Conservation (phyloP, 2,329 filamentous ascomycete species). For the Aspergillus intermedius region DNA sequence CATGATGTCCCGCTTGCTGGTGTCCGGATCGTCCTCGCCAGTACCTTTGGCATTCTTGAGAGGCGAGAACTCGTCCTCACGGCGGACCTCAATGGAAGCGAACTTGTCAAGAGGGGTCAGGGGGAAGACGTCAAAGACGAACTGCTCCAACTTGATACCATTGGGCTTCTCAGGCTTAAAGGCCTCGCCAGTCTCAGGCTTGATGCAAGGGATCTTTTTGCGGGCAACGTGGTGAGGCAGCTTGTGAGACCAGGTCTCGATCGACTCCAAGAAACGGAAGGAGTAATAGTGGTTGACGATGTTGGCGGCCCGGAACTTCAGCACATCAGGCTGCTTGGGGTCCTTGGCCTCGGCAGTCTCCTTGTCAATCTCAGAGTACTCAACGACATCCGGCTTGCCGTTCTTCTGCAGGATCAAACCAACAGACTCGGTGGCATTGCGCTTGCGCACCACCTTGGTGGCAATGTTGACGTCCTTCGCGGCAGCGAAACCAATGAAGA, state of each 20-base stretch:
- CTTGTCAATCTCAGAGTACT: slow-evolving; percentile 94
- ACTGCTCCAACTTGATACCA: slow-evolving; percentile 98
- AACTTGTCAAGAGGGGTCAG: slow-evolving; percentile 80
- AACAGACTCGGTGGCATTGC: slow-evolving; percentile 90
- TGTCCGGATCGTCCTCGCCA: slow-evolving; percentile 89
- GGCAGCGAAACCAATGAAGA: slow-evolving; percentile 90
- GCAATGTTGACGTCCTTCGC: slow-evolving; percentile 87
- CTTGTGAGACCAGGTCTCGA: slow-evolving; percentile 76
- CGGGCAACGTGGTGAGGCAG: slow-evolving; percentile 92
- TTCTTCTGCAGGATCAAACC: slow-evolving; percentile 93
- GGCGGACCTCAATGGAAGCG: slow-evolving; percentile 89
- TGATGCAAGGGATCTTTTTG: slow-evolving; percentile 93
- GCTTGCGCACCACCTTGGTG: slow-evolving; percentile 99
- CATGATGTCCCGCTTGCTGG: slow-evolving; percentile 86
- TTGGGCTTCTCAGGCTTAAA: slow-evolving; percentile 93
- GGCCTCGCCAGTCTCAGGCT: slow-evolving; percentile 67
- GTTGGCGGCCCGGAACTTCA: slow-evolving; percentile 96
- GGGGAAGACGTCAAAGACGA: slow-evolving; percentile 97
- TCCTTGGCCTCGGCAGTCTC: slow-evolving; percentile 87
- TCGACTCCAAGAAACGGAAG: slow-evolving; percentile 82
- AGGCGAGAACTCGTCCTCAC: slow-evolving; percentile 96
- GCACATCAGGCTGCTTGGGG: slow-evolving; percentile 66
- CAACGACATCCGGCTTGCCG: slow-evolving; percentile 91
- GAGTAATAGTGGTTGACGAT: slow-evolving; percentile 99
- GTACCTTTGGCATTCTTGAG: slow-evolving; percentile 85